Conservation (phyloP, 148 eudicot genomes). For the Persicaria maculosa region DNA sequence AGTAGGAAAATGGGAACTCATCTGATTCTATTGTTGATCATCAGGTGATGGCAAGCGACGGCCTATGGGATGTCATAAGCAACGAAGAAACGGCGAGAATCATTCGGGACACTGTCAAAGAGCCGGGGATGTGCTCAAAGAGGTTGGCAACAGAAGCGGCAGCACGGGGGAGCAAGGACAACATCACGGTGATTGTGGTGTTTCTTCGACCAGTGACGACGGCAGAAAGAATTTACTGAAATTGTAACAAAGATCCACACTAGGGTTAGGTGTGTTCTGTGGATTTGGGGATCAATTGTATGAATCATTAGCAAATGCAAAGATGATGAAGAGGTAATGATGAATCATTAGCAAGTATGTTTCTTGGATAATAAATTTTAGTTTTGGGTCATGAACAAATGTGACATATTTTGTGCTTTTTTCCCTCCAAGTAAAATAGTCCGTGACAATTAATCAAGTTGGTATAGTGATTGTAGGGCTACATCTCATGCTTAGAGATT, state of each 20-base stretch:
- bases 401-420: too few species aligned
- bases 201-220: conserved; percentile 87
- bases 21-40: neutral
- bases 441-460: too few species aligned
- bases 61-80: conserved; percentile 85
- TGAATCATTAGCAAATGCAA: too few species aligned
- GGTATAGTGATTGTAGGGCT: too few species aligned
- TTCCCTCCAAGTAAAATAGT: too few species aligned
- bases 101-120: conserved; percentile 89
- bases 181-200: conserved; percentile 78
- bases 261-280: neutral
- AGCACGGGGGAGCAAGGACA: conserved; percentile 85
- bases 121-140: conserved; percentile 88
- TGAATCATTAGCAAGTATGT: too few species aligned
- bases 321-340: too few species aligned
- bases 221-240: conserved; percentile 73
- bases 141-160: conserved; percentile 92
- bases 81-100: conserved; percentile 57
- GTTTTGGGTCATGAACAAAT: neutral
- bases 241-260: neutral
- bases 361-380: neutral
- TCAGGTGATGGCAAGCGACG: conserved; percentile 97
- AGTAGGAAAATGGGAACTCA: conserved; percentile 1
- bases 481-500: too few species aligned
- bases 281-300: too few species aligned